A percentile compares a stretch with the other conserved stretches of the same genome.
These are phyloP conservation scores for Telfairia occidentalis DNA, from an alignment of 331 rosid species.

Conservation along the genomic window DNA sequence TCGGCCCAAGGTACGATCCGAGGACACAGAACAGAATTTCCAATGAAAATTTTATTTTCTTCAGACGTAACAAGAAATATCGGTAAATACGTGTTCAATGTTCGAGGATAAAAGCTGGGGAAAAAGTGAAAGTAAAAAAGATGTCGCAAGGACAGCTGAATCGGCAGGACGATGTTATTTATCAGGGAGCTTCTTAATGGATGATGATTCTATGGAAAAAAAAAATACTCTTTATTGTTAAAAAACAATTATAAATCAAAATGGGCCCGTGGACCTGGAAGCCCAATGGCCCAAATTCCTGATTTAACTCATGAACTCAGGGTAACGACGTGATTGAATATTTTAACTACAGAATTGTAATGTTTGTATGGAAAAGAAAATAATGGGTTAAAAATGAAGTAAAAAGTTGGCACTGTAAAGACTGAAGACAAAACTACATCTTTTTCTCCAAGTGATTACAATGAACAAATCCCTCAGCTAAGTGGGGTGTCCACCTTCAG, in stretches of 20 bases:
- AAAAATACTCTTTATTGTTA: not conserved
- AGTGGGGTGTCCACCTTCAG: constrained; percentile 45
- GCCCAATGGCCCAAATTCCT: not conserved
- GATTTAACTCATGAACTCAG: not conserved
- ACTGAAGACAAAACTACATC: not conserved
- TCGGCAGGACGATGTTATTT: not conserved
- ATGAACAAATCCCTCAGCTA: not conserved
- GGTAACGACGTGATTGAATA: not conserved
- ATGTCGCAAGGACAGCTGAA: not conserved
- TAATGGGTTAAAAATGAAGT: not conserved
- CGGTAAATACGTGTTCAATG: not conserved
- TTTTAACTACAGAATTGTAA: not conserved
- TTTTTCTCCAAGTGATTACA: not conserved
- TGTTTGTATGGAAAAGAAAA: not conserved
- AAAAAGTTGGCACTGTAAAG: not conserved
- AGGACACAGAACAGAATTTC: not conserved
- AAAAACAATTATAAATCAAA: not conserved
- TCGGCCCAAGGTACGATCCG: not conserved
- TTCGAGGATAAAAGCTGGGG: not conserved
- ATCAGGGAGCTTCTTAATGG: not conserved
- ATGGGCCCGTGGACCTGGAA: not conserved
- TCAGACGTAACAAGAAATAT: not conserved
- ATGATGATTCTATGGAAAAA: not conserved
- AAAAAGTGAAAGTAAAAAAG: not conserved
- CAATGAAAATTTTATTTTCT: not conserved